phyloP scores from a whole-genome alignment of 2,329 filamentous ascomycete genomes.

The Blastomyces silverae region DNA sequence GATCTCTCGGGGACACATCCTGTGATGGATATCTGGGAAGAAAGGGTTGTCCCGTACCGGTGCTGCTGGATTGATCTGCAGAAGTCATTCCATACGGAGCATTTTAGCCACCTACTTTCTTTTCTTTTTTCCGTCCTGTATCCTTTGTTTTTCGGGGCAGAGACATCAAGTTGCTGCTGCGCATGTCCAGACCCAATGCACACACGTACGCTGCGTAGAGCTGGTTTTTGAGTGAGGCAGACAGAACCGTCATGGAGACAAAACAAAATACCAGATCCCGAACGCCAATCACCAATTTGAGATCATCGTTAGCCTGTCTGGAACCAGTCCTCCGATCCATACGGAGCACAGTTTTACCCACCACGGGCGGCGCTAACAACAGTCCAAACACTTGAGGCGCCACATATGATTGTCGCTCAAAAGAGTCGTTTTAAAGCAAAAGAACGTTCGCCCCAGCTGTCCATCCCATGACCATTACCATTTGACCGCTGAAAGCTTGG shows the following conservation, averaged over 20 bases:
- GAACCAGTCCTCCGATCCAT: background rate
- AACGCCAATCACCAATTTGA: conserved; percentile 1
- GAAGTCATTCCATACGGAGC: background rate
- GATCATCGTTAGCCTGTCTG: background rate
- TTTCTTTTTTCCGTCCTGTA: background rate
- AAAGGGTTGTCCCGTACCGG: background rate
- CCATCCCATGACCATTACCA: background rate
- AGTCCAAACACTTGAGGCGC: background rate
- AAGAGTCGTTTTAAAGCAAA: background rate
- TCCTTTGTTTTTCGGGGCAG: background rate
- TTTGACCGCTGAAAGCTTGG: background rate
- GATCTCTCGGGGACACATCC: conserved; percentile 4
- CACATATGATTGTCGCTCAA: conserved; percentile 4
- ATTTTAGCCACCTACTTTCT: background rate
- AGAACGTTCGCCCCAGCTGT: background rate
- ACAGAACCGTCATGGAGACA: background rate
- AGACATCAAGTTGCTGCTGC: background rate
- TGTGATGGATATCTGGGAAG: background rate
- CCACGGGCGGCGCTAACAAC: background rate
- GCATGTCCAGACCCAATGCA: background rate
- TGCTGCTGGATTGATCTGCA: background rate
- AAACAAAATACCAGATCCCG: background rate
- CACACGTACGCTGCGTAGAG: background rate
- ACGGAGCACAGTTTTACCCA: background rate
- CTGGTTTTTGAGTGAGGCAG: background rate